Conservation (phyloP, 2,329 filamentous ascomycete genomes). For the Thielaviopsis musarum region DNA sequence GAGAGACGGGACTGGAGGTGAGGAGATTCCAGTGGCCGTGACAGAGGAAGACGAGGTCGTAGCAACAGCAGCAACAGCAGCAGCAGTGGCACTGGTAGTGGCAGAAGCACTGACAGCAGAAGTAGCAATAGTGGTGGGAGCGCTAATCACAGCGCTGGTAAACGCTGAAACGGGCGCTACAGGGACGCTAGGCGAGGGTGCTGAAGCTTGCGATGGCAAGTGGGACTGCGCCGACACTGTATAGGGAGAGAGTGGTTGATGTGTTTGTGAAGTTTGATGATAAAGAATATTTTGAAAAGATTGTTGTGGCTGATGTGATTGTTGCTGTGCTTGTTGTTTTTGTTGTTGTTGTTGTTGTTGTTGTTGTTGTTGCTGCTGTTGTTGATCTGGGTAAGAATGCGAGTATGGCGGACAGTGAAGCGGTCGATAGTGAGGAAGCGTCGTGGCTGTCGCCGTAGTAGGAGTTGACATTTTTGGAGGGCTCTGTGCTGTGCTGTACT, state of each 20-base stretch:
- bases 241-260: background rate
- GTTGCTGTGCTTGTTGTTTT: background rate
- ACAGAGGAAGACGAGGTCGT: background rate
- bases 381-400: slow-evolving; percentile 7
- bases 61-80: slow-evolving; percentile 12
- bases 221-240: background rate
- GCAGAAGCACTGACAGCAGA: background rate
- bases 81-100: slow-evolving; percentile 39
- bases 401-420: slow-evolving; percentile 34
- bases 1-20: background rate
- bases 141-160: background rate
- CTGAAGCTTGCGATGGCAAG: background rate
- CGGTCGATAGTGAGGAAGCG: slow-evolving; percentile 34
- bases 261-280: background rate
- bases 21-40: background rate
- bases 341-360: background rate
- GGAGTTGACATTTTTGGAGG: slow-evolving; percentile 59
- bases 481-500: background rate
- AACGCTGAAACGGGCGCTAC: background rate
- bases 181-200: background rate
- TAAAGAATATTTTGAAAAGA: background rate
- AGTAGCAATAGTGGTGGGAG: background rate
- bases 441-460: slow-evolving; percentile 55
- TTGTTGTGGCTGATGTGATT: background rate
- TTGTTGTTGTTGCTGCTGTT: background rate